Evolutionary conservation across 108 stramenopile species (phyloP), one percentile per base, ranked within the genome.

Genomic region (Tribonema minus): DNA sequence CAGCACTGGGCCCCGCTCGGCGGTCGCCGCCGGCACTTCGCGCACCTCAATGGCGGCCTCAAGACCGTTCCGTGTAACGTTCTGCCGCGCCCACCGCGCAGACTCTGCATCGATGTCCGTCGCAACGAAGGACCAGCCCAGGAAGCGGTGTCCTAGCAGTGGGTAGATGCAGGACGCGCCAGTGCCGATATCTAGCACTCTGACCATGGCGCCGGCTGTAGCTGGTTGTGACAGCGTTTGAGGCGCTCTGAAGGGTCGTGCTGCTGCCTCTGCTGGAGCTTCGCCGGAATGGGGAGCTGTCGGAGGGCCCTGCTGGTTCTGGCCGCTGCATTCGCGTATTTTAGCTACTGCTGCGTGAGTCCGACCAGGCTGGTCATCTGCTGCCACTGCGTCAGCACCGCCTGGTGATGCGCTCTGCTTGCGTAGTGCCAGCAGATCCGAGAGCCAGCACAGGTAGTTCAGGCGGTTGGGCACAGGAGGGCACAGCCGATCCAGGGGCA

Each of bases 391-490:
- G n/a, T n/a, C n/a, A n/a, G n/a, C n/a, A n/a, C n/a, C n/a, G n/a
- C n/a, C n/a, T n/a, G n/a, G n/a, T n/a, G n/a, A 37, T 41, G 46
- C 40, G 68, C 72, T 6, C 41, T 67, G 15, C 54, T 29, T 32
- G 15, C 81, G 30, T 15, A 54, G 66, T 3, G 67, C 31, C 39
- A 95, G 64, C 37, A 96, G 82, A 31, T 90, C 80, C 62, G 82
- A 76, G 46, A 96, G 81, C 93, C 93, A 96, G 64, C 85, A 87
- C 25, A 93, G 71, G 72, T 93, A 94, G 74, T 93, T 93, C 68
- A 90, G 91, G 32, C 95, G 86, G 76, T 96, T 94, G 20, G 95
- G 93, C 26, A 96, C 85, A 20, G 95, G 95, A 32, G 95, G 95
- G 74, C 91, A 92, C 34, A 96, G 74, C 29, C 85, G 83, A 27